Percentiles rank a stretch among this genome's conserved stretches.
Conservation (phyloP, 106 monocot genomes). For the Dendrobium huoshanense region DNA sequence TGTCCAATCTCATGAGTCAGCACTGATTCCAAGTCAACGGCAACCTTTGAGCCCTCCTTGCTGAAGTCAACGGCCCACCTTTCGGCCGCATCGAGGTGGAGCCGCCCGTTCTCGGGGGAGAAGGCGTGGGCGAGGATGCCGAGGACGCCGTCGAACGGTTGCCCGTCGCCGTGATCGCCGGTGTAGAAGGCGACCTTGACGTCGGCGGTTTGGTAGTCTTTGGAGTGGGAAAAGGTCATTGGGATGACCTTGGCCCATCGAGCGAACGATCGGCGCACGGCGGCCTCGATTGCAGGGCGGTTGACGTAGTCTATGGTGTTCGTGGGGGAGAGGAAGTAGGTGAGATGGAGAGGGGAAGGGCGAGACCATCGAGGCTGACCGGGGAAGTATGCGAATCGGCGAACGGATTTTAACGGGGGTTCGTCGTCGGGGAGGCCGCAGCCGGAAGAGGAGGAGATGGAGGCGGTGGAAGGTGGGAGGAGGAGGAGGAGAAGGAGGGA, state of each 20-base stretch:
- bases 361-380: conserved; percentile 58
- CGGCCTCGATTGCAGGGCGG: conserved; percentile 21
- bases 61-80: conserved; percentile 74
- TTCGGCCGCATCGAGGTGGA: conserved; percentile 89
- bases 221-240: conserved; percentile 40
- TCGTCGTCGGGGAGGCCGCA: conserved; percentile 67
- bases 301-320: conserved; percentile 36
- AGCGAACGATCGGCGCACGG: conserved; percentile 57
- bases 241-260: conserved; percentile 78
- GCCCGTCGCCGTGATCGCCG: conserved; percentile 91
- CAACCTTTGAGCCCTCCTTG: conserved; percentile 28
- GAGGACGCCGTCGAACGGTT: conserved; percentile 82
- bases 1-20: conserved; percentile 97
- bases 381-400: conserved; percentile 56
- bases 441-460: conserved; percentile 40
- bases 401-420: not conserved
- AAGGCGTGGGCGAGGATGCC: conserved; percentile 91
- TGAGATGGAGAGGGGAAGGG: conserved; percentile 33
- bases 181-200: conserved; percentile 65
- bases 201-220: conserved; percentile 44
- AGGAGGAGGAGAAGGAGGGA: conserved; percentile 4
- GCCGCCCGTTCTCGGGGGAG: conserved; percentile 74
- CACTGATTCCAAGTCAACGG: conserved; percentile 88
- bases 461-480: conserved; percentile 47
- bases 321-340: conserved; percentile 54